These are phyloP conservation scores for Prunus davidiana DNA, from an alignment of 306 rosid genomes.

Conservation along the genomic window DNA sequence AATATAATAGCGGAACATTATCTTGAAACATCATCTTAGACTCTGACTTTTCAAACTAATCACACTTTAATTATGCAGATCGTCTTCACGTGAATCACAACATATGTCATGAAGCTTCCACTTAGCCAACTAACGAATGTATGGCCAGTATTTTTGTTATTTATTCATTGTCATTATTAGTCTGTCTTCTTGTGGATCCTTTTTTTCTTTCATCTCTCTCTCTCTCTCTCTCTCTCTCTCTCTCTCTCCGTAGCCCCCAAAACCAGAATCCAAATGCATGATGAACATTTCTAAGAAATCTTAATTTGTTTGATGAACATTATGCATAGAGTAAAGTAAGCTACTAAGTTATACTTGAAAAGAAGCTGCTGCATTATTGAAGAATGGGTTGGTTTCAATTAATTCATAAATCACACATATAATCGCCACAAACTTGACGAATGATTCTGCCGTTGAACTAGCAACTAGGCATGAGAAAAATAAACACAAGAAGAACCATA, in stretches of 20 bases:
- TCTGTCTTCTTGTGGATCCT: neutral
- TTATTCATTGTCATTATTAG: no score
- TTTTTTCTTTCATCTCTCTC: neutral
- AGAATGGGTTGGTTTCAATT: neutral
- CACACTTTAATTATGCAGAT: neutral
- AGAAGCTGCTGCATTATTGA: constrained; percentile 4
- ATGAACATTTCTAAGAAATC: neutral
- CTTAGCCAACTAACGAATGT: neutral
- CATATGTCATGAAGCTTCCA: neutral
- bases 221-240: no score
- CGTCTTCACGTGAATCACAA: constrained; percentile 12
- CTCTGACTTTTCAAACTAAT: neutral
- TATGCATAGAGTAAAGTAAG: neutral
- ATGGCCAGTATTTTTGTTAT: neutral
- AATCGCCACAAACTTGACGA: neutral
- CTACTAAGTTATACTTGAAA: neutral
- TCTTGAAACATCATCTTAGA: neutral
- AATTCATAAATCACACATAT: neutral
- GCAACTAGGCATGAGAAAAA: no score
- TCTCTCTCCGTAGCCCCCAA: neutral
- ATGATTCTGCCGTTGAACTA: neutral
- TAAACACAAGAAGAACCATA: neutral
- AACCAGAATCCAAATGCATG: neutral
- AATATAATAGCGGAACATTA: no score
- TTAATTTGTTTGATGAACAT: neutral